Evolutionary conservation across 129 eudicot genomes (phyloP).

Genomic region (Centaurea solstitialis): DNA sequence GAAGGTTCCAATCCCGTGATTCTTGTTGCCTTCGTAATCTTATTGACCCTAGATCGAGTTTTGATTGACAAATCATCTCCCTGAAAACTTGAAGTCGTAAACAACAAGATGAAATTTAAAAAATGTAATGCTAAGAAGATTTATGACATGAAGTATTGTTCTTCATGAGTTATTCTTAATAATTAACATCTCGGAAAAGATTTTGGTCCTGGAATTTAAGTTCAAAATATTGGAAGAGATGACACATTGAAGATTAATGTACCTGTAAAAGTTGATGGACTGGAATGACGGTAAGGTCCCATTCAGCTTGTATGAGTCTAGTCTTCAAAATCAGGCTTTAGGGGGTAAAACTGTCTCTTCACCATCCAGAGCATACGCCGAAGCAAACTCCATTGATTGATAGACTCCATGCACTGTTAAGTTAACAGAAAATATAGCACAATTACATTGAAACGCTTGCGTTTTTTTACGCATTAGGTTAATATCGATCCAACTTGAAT

Average conservation of each 20-base stretch:
- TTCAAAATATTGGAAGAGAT: neutral
- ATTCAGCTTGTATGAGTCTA: neutral
- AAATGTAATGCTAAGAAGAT: neutral
- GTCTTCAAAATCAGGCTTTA: neutral
- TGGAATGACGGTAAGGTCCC: neutral
- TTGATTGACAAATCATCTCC: neutral
- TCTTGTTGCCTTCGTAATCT: neutral
- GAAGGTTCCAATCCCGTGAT: slow-evolving; percentile 2
- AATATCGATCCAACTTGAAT: neutral
- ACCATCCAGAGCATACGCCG: neutral
- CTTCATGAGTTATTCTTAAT: no score
- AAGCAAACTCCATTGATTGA: neutral
- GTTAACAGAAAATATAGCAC: neutral
- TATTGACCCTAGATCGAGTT: neutral
- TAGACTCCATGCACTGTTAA: neutral
- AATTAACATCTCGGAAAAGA: no score
- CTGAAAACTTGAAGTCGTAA: neutral
- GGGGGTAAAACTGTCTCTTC: slow-evolving; percentile 10
- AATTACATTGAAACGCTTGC: neutral
- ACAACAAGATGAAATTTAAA: neutral
- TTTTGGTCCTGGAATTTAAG: no score
- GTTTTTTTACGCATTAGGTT: neutral
- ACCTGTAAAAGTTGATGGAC: slow-evolving; percentile 6
- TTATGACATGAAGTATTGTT: neutral
- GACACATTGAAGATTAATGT: neutral